These are phyloP conservation scores for Comarum palustre DNA, from an alignment of 306 rosid species.

Conservation along the genomic window DNA sequence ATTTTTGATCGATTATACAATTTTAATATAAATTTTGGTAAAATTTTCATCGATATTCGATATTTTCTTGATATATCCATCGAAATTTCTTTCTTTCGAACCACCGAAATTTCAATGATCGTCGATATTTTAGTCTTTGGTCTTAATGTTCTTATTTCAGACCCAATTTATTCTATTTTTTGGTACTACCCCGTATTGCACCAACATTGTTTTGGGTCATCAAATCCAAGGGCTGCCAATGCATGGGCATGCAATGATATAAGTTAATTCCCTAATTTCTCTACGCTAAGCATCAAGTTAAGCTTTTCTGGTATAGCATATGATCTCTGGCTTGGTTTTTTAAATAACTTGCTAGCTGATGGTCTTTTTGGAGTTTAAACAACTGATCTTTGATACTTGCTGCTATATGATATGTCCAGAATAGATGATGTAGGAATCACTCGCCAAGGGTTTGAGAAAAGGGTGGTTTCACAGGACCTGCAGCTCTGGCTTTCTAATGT, in stretches of 20 bases:
- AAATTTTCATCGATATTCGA: too few relatives aligned
- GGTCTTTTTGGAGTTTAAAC: background rate
- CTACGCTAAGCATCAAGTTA: background rate
- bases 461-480: conserved; percentile 93
- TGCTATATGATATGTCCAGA: conserved; percentile 41
- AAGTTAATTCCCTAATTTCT: background rate
- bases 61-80: too few relatives aligned
- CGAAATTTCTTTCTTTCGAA: too few relatives aligned
- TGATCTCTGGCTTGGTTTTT: background rate
- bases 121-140: too few relatives aligned
- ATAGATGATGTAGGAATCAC: conserved; percentile 60
- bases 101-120: too few relatives aligned
- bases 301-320: background rate
- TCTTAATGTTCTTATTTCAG: background rate
- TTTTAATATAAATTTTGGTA: too few relatives aligned
- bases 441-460: conserved; percentile 89
- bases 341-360: conserved; percentile 4
- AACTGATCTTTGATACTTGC: background rate
- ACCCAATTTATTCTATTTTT: background rate
- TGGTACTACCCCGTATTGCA: background rate
- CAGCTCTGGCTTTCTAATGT: conserved; percentile 90
- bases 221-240: background rate
- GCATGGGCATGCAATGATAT: background rate
- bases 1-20: too few relatives aligned
- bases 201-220: background rate